phyloP scores from a whole-genome alignment of 2,329 filamentous ascomycete genomes.

The Exophiala sp. region DNA sequence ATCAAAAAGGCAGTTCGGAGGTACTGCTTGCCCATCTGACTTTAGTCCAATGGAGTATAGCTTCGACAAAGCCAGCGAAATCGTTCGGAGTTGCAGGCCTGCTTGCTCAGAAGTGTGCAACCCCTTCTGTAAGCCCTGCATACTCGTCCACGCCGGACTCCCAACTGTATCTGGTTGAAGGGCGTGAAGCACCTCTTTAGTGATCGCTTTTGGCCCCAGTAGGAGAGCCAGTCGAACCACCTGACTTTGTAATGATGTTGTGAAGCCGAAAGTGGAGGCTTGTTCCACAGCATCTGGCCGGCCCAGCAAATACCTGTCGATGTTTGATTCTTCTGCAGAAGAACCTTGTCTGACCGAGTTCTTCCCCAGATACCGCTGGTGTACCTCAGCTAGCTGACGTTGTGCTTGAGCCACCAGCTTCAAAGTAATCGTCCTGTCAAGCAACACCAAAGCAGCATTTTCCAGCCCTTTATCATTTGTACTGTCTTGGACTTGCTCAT shows the following conservation, averaged over 20 bases:
- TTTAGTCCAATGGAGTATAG: slow-evolving; percentile 16
- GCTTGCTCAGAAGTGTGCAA: slow-evolving; percentile 37
- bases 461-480: slow-evolving; percentile 10
- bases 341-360: slow-evolving; percentile 1
- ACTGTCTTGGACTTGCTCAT: slow-evolving; percentile 12
- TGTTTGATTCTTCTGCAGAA: not conserved
- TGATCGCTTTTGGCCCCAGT: slow-evolving; percentile 15
- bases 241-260: slow-evolving; percentile 26
- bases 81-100: slow-evolving; percentile 40
- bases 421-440: slow-evolving; percentile 26
- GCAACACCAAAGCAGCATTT: slow-evolving; percentile 25
- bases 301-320: slow-evolving; percentile 11
- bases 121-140: slow-evolving; percentile 35
- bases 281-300: slow-evolving; percentile 16
- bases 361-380: slow-evolving; percentile 20
- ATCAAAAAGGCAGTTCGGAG: slow-evolving; percentile 3
- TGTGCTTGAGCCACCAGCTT: slow-evolving; percentile 12
- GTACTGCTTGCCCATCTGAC: not conserved
- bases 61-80: slow-evolving; percentile 37
- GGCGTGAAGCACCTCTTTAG: slow-evolving; percentile 13
- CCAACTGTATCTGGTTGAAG: slow-evolving; percentile 27
- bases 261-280: slow-evolving; percentile 17
- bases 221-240: slow-evolving; percentile 23
- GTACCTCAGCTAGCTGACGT: slow-evolving; percentile 18
- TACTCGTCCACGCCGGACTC: slow-evolving; percentile 34